Evolutionary conservation across 164 flowering plant genomes (phyloP), one percentile per base, ranked within the genome.

Genomic region (Malania oleifera): DNA sequence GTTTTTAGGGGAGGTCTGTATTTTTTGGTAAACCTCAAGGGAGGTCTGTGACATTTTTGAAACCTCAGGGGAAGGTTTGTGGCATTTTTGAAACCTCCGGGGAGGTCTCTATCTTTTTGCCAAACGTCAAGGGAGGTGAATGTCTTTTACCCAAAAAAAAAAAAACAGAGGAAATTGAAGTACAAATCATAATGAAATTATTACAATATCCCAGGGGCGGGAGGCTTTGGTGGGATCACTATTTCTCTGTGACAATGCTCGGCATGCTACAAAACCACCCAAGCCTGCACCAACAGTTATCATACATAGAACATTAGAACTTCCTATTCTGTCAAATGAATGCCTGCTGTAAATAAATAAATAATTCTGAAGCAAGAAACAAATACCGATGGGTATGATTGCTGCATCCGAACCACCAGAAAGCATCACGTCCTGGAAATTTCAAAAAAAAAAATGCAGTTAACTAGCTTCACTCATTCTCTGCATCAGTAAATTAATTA

Each of bases 341-440:
- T 3, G 48, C n/a, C 15, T 50, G 27, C 14, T 60, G 51, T n/a
- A 57, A 15, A 31, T 35, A 29, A 25, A 56, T 56, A 47, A 24
- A 56, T 26, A 53, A 10, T 39, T 46, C 57, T 39, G n/a, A n/a
- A n/a, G n/a, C n/a, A 38, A 31, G 46, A 23, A 31, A 24, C 10
- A 20, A 5, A 23, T 81, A 95, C 99, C 99, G 55, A 87, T 88
- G 35, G 99, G 97, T 56, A 91, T 88, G 24, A 95, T 79, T 57
- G 86, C 89, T 18, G 96, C 87, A 78, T 95, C 99, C 26, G 97
- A 91, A 52, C 99, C 96, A 66, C 99, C 99, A 66, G 87, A 88
- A 55, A 95, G 97, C 99, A 95, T 95, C 73, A 95, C 49, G 66
- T 95, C 96, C 99, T 95, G 81, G 69, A 67, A 56, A 56, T 52